Evolutionary conservation across 2,329 filamentous ascomycete species (phyloP), one percentile per base, ranked within the genome.

Genomic region (Plectosphaerella plurivora): DNA sequence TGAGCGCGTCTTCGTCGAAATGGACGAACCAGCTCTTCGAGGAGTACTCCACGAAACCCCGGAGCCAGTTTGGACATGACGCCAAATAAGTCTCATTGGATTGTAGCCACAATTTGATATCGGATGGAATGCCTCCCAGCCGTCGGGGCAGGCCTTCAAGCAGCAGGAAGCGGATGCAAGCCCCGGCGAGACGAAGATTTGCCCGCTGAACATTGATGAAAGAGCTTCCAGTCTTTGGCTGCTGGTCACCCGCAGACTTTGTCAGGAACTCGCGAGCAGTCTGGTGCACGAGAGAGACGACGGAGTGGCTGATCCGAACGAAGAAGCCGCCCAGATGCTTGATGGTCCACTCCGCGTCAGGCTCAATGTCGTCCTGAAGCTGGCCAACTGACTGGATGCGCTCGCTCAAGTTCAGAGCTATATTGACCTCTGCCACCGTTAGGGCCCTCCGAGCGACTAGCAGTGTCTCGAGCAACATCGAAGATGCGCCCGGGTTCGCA

Each of bases 321-420:
- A 55, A 55, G 8, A 52, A 55, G 6, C 53, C 53, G 3, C 53
- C 53, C 2, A 55, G 12, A 8, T 33, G 14, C n/a, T 55, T 55
- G 35, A 55, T 46, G 0, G 53, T 55, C 15, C 51, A 55, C 2
- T 52, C 53, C 3, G 46, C 16, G 22, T 50, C 18, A 1, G 53
- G 53, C 12, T 55, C 53, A 2, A 48, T 15, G 20, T 55, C 53
- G 3, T 1, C 3, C 11, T 50, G 16, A 0, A 55, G 47, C 2
- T n/a, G 24, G 4, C 25, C 3, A 0, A 52, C 9, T 3, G 39
- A 50, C 1, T 11, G 5, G 3, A 41, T 9, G 4, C 10, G 2
- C 3, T 14, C 5, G 1, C 14, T 41, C 3, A 50, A 15, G 41
- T 35, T 50, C 10, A 53, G 51, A 4, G 50, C 44, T 14, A 55